phyloP scores from a whole-genome alignment of 2,329 filamentous ascomycete species.

The Shiraia bambusicola region DNA sequence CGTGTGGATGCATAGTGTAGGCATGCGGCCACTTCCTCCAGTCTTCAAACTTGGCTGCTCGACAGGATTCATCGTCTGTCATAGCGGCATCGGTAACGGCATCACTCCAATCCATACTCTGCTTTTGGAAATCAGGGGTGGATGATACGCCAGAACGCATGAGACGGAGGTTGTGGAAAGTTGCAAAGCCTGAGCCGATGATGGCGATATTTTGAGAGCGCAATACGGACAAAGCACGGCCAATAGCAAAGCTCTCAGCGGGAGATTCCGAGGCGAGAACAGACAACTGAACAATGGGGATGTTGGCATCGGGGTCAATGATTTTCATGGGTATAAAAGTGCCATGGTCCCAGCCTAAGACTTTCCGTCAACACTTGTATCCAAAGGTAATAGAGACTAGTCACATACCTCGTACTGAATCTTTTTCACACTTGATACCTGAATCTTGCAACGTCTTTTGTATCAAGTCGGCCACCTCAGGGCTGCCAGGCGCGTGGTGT shows the following conservation, averaged over 20 bases:
- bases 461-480: conserved; percentile 55
- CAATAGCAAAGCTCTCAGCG: conserved; percentile 53
- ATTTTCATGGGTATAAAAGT: conserved; percentile 61
- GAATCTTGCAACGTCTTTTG: conserved; percentile 49
- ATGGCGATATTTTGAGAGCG: conserved; percentile 59
- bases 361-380: conserved; percentile 1
- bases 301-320: conserved; percentile 53
- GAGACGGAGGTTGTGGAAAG: conserved; percentile 56
- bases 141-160: conserved; percentile 45
- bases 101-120: conserved; percentile 50
- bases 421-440: conserved; percentile 46
- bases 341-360: conserved; percentile 60
- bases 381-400: neutral
- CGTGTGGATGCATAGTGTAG: conserved; percentile 57
- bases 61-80: conserved; percentile 37
- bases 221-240: conserved; percentile 54
- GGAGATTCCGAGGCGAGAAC: conserved; percentile 57
- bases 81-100: conserved; percentile 48
- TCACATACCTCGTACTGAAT: conserved; percentile 35
- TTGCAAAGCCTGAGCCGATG: conserved; percentile 62
- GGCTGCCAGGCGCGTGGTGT: conserved; percentile 59
- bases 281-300: conserved; percentile 60
- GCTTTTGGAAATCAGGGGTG: conserved; percentile 33
- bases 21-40: conserved; percentile 55
- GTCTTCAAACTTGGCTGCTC: conserved; percentile 45